Evolutionary conservation across 164 flowering plant species (phyloP).

Genomic region (Saururus chinensis): DNA sequence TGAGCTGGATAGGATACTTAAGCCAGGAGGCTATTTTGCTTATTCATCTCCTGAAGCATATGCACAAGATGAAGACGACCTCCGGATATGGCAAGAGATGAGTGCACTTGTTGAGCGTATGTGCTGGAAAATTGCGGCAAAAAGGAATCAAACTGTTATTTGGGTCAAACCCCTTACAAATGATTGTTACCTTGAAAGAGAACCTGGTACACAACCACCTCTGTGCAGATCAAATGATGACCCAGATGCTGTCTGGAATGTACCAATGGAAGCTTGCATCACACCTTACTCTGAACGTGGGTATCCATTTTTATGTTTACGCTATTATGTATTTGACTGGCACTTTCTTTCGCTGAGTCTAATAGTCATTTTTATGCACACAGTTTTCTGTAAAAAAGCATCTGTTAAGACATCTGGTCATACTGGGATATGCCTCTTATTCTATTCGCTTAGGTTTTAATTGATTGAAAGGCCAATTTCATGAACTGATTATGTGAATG

Average conservation of each 20-base stretch:
- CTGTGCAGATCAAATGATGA: slow-evolving; percentile 75
- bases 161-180: slow-evolving; percentile 85
- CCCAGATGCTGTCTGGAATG: slow-evolving; percentile 74
- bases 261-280: slow-evolving; percentile 77
- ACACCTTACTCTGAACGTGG: slow-evolving; percentile 79
- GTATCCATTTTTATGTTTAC: slow-evolving; percentile 11
- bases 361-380: no score
- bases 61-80: slow-evolving; percentile 90
- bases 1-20: slow-evolving; percentile 79
- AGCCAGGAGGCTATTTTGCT: slow-evolving; percentile 94
- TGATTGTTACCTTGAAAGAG: slow-evolving; percentile 72
- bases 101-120: slow-evolving; percentile 83
- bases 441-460: no score
- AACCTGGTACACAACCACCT: slow-evolving; percentile 72
- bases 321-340: no score
- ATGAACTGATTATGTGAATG: neutral
- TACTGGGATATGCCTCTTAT: neutral
- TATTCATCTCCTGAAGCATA: slow-evolving; percentile 96
- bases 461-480: neutral
- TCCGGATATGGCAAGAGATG: slow-evolving; percentile 76
- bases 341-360: no score
- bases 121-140: slow-evolving; percentile 87
- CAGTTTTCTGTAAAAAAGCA: no score
- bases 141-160: slow-evolving; percentile 75
- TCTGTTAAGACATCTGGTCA: no score